phyloP scores from a whole-genome alignment of 352 stramenopile species.

The Phytopythium boreale region DNA sequence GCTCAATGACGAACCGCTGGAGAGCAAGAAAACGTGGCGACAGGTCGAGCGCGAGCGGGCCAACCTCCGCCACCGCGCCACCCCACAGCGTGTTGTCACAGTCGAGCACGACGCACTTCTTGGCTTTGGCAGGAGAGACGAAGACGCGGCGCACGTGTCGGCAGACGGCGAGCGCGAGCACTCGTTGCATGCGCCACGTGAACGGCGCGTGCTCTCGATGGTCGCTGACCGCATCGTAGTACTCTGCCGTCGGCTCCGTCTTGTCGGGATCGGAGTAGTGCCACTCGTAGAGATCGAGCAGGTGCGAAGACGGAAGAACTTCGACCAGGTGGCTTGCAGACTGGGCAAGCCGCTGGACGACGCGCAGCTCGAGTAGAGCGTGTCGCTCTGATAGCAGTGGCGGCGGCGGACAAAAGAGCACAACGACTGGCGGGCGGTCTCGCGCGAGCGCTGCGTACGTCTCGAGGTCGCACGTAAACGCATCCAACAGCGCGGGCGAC shows the following conservation, averaged over 20 bases:
- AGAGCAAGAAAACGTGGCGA: slow-evolving; percentile 39
- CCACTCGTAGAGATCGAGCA: slow-evolving; percentile 25
- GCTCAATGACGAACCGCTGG: slow-evolving; percentile 52
- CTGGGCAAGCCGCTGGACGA: slow-evolving; percentile 14
- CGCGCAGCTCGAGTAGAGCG: slow-evolving; percentile 12
- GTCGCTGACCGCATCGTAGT: slow-evolving; percentile 47
- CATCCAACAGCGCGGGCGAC: slow-evolving; percentile 8
- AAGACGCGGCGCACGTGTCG: slow-evolving; percentile 54
- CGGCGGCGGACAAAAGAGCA: slow-evolving; percentile 37
- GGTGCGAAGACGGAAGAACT: slow-evolving; percentile 18
- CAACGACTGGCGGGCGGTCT: slow-evolving; percentile 19
- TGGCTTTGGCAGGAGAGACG: slow-evolving; percentile 20
- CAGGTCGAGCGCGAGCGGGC: slow-evolving; percentile 31
- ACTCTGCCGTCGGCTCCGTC: slow-evolving; percentile 4
- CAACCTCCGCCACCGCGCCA: slow-evolving; percentile 59
- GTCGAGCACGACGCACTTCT: slow-evolving; percentile 78
- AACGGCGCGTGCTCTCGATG: slow-evolving; percentile 65
- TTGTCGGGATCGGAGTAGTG: slow-evolving; percentile 10
- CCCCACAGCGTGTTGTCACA: slow-evolving; percentile 80
- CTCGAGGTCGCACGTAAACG: slow-evolving; percentile 25
- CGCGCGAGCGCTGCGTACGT: slow-evolving; percentile 13
- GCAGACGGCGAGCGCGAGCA: slow-evolving; percentile 37
- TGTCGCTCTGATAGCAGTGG: slow-evolving; percentile 7
- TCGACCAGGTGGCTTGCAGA: slow-evolving; percentile 26
- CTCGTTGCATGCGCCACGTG: slow-evolving; percentile 57